These are phyloP conservation scores for Apiospora hydei DNA, from an alignment of 2,329 filamentous ascomycete genomes.

Conservation along the genomic window DNA sequence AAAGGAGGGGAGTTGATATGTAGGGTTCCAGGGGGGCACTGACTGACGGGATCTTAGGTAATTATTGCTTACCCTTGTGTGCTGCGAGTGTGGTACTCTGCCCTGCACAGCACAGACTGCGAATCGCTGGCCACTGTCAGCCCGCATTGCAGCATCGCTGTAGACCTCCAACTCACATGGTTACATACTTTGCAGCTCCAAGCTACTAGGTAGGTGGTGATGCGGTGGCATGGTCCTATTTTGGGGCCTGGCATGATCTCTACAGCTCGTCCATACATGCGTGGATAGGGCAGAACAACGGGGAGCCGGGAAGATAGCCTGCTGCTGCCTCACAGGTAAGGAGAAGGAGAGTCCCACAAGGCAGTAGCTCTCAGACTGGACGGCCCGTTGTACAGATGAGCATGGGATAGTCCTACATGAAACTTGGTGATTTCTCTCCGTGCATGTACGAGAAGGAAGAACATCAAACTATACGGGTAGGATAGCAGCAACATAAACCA, in stretches of 20 bases:
- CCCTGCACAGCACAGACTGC: constrained; percentile 4
- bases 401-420: neutral
- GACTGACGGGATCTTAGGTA: constrained; percentile 9
- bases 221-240: neutral
- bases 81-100: neutral
- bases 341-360: neutral
- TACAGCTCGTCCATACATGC: neutral
- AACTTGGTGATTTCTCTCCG: neutral
- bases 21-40: neutral
- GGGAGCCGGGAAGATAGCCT: too few relatives aligned
- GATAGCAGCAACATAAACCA: neutral
- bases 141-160: constrained; percentile 11
- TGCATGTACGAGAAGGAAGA: neutral
- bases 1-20: neutral
- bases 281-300: too few relatives aligned
- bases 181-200: neutral
- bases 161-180: neutral
- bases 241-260: neutral
- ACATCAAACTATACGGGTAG: neutral
- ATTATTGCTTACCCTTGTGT: neutral
- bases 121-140: neutral
- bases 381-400: neutral
- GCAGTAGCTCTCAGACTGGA: neutral
- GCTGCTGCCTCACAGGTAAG: neutral
- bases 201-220: neutral